phyloP scores from a whole-genome alignment of 371 early-diverging fungal species.

The Batkoa obscura region DNA sequence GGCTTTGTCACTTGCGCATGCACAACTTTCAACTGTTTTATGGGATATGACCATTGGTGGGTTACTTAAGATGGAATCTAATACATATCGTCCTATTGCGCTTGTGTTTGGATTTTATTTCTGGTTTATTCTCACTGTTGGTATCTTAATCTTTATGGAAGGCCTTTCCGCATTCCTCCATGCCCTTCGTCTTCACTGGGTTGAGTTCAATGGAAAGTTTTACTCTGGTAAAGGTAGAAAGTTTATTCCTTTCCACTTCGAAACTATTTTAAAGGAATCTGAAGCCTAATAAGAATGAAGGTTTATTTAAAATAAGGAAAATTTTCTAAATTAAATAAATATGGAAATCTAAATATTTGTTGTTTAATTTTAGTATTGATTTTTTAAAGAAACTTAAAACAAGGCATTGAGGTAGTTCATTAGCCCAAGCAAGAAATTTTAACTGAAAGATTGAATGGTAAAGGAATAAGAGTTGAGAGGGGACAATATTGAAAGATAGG shows the following conservation, averaged over 20 bases:
- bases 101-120: slow-evolving; percentile 49
- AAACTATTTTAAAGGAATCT: background rate
- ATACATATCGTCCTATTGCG: slow-evolving; percentile 24
- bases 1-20: slow-evolving; percentile 99
- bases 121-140: slow-evolving; percentile 73
- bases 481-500: no score
- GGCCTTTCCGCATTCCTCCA: slow-evolving; percentile 97
- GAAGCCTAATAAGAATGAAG: no score
- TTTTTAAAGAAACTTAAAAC: no score
- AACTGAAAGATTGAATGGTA: no score
- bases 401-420: no score
- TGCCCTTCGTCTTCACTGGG: slow-evolving; percentile 99
- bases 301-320: no score
- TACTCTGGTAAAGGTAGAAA: slow-evolving; percentile 69
- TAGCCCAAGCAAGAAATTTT: no score
- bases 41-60: slow-evolving; percentile 72
- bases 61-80: slow-evolving; percentile 14
- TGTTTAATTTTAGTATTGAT: no score
- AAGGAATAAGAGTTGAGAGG: no score
- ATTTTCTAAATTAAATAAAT: no score
- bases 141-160: slow-evolving; percentile 92
- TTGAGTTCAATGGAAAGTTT: slow-evolving; percentile 99
- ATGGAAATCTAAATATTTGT: no score
- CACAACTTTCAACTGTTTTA: slow-evolving; percentile 94
- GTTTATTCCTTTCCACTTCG: slow-evolving; percentile 59